These are phyloP conservation scores for Lodderomyces oxycetoniae DNA, from an alignment of 1,139 yeast species.

Conservation along the genomic window DNA sequence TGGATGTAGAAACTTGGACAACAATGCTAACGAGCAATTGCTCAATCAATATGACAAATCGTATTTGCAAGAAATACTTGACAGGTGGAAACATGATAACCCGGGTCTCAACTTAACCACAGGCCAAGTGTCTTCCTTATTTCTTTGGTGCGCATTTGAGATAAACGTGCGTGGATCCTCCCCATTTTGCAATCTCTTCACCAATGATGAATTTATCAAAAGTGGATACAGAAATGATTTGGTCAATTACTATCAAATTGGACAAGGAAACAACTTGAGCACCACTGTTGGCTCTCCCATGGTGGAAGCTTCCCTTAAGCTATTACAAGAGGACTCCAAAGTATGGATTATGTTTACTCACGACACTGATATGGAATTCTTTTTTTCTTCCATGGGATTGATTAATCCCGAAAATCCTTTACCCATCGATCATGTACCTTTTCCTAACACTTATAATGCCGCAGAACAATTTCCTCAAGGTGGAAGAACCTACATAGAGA, in stretches of 20 bases:
- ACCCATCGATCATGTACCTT: slow-evolving; percentile 21
- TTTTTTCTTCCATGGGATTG: slow-evolving; percentile 47
- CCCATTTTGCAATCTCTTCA: slow-evolving; percentile 46
- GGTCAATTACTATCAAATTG: slow-evolving; percentile 42
- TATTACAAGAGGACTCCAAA: slow-evolving; percentile 31
- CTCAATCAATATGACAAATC: slow-evolving; percentile 11
- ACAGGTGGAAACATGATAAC: slow-evolving; percentile 30
- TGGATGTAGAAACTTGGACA: slow-evolving; percentile 19
- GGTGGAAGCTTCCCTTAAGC: slow-evolving; percentile 44
- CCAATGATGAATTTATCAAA: slow-evolving; percentile 46
- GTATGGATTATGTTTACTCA: slow-evolving; percentile 49
- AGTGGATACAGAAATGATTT: slow-evolving; percentile 33
- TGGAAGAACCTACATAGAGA: slow-evolving; percentile 43
- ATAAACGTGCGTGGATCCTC: slow-evolving; percentile 47
- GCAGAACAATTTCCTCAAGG: slow-evolving; percentile 53
- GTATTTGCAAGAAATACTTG: slow-evolving; percentile 35
- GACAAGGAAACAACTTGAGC: slow-evolving; percentile 46
- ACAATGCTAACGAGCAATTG: slow-evolving; percentile 12
- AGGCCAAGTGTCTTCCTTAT: slow-evolving; percentile 37
- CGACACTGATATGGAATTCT: slow-evolving; percentile 49
- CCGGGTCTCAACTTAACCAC: slow-evolving; percentile 33
- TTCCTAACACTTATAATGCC: slow-evolving; percentile 37
- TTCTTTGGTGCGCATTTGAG: slow-evolving; percentile 53
- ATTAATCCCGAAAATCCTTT: slow-evolving; percentile 27
- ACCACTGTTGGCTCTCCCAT: slow-evolving; percentile 44